These are phyloP conservation scores for Nemania abortiva DNA, from an alignment of 2,329 filamentous ascomycete species.

Conservation along the genomic window DNA sequence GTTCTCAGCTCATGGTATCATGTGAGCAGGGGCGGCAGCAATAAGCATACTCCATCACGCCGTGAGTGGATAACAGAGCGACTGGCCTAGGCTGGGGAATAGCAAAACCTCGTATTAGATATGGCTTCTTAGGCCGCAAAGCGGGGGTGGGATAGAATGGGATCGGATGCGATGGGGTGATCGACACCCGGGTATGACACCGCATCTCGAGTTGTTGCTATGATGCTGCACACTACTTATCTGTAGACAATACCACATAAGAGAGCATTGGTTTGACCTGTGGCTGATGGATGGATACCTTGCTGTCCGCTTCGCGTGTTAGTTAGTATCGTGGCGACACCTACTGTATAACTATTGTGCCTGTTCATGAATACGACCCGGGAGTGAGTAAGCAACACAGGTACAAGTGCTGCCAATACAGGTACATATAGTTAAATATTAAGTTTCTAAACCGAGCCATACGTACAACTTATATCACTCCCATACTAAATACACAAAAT, in stretches of 20 bases:
- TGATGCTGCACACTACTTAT: slow-evolving; percentile 6
- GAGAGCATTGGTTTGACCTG: not conserved
- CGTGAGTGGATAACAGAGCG: slow-evolving; percentile 5
- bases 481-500: no score
- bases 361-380: no score
- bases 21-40: slow-evolving; percentile 12
- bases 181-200: slow-evolving; percentile 1
- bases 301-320: not conserved
- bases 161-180: slow-evolving; percentile 8
- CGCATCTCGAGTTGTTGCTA: slow-evolving; percentile 3
- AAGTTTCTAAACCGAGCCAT: no score
- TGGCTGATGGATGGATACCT: not conserved
- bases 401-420: no score
- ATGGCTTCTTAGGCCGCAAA: not conserved
- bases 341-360: not conserved
- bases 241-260: not conserved
- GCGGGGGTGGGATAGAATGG: slow-evolving; percentile 15
- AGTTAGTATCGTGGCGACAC: not conserved
- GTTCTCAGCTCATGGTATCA: slow-evolving; percentile 6
- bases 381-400: no score
- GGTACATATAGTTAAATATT: no score
- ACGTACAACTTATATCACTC: no score
- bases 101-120: slow-evolving; percentile 26
- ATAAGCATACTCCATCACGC: slow-evolving; percentile 3
- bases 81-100: not conserved